phyloP scores from a whole-genome alignment of 192 early-diverging fungal species.

The Coemansia asiatica region DNA sequence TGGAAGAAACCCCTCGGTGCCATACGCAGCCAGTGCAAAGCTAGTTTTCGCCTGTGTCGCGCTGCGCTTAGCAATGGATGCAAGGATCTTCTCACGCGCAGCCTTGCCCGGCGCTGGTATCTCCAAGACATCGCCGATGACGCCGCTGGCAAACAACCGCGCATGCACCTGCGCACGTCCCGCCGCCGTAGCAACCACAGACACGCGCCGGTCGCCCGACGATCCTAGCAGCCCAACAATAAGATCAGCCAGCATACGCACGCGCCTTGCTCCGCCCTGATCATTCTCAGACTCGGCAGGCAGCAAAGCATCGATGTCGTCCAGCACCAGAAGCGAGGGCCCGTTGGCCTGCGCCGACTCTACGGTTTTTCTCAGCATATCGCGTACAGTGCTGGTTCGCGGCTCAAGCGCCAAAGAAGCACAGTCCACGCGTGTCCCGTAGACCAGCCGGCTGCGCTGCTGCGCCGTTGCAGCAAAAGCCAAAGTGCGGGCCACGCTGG shows the following conservation, averaged over 20 bases:
- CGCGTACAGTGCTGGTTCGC: conserved; percentile 10
- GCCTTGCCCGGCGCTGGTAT: conserved; percentile 31
- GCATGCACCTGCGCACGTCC: conserved; percentile 32
- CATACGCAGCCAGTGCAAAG: conserved; percentile 67
- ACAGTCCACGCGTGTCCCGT: conserved; percentile 31
- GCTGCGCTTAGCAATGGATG: conserved; percentile 62
- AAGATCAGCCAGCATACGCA: conserved; percentile 21
- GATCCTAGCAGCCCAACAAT: conserved; percentile 2
- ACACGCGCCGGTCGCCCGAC: conserved; percentile 10
- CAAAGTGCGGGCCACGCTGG: conserved; percentile 61
- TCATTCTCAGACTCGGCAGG: conserved; percentile 45
- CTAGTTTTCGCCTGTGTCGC: conserved; percentile 58
- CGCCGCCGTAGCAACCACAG: conserved; percentile 44
- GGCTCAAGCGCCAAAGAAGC: conserved; percentile 24
- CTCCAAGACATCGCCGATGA: conserved; percentile 27
- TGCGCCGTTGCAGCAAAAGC: background rate
- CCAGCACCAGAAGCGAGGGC: conserved; percentile 46
- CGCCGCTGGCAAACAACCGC: conserved; percentile 18
- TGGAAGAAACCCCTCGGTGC: conserved; percentile 87
- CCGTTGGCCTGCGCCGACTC: conserved; percentile 14
- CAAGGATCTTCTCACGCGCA: conserved; percentile 64
- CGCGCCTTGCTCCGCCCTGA: conserved; percentile 23
- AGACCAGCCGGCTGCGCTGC: conserved; percentile 28
- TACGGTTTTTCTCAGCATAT: conserved; percentile 15
- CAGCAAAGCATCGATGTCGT: conserved; percentile 47